Conservation (phyloP, 176 grass and related monocot species). For the Bolboschoenus planiculmis region DNA sequence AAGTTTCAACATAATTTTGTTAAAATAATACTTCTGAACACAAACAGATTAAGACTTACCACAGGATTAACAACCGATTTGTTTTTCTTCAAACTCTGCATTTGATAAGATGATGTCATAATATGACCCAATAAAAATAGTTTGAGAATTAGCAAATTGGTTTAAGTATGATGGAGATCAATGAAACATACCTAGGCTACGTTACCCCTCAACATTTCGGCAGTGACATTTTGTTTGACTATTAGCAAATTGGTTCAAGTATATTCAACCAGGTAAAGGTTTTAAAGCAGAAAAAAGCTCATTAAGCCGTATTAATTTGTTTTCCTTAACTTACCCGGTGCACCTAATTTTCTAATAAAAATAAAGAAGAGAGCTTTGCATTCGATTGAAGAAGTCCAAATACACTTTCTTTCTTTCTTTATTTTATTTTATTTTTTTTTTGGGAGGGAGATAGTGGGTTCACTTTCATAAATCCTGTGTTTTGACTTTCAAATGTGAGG, state of each 20-base stretch:
- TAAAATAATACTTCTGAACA: not conserved
- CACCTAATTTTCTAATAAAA: not conserved
- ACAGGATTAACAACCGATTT: constrained; percentile 66
- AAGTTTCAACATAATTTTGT: not conserved
- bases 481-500: not conserved
- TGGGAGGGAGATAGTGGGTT: not conserved
- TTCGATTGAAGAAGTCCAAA: not conserved
- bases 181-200: not conserved
- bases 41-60: constrained; percentile 34
- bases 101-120: not conserved
- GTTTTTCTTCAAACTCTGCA: constrained; percentile 72
- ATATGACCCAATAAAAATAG: not conserved
- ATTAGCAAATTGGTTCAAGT: not conserved
- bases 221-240: not conserved
- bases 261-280: not conserved
- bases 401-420: not conserved
- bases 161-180: no score
- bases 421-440: not conserved
- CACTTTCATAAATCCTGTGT: not conserved
- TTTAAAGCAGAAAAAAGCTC: not conserved
- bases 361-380: not conserved
- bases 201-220: not conserved
- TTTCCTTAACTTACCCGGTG: not conserved
- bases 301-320: not conserved
- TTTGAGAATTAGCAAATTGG: no score